Conservation (phyloP, 164 flowering plant genomes). For the Saururus chinensis region DNA sequence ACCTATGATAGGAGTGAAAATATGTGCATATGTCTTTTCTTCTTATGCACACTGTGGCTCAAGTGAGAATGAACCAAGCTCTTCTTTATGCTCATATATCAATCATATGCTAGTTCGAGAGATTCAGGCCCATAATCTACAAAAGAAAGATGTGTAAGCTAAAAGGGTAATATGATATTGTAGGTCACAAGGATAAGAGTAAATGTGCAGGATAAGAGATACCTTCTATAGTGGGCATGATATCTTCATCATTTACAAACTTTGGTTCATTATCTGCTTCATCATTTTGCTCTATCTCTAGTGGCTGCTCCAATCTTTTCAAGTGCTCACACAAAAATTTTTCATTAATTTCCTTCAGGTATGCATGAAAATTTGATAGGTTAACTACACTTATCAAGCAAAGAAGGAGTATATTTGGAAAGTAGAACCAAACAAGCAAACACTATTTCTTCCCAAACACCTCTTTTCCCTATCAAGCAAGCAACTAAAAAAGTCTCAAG, state of each 20-base stretch:
- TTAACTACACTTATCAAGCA: not conserved
- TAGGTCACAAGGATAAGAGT: not conserved
- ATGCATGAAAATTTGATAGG: conserved; percentile 42
- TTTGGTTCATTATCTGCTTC: conserved; percentile 23
- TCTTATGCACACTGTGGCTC: conserved; percentile 75
- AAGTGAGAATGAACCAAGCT: conserved; percentile 93
- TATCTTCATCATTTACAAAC: conserved; percentile 36
- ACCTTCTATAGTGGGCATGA: conserved; percentile 38
- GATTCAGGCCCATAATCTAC: conserved; percentile 40
- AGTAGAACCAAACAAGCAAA: not conserved
- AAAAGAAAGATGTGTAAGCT: conserved; percentile 8
- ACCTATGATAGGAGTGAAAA: no score
- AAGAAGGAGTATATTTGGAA: no score
- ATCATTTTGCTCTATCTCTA: conserved; percentile 23
- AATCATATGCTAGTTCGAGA: conserved; percentile 37
- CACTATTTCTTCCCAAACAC: not conserved
- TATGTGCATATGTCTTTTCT: no score
- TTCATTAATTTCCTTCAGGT: conserved; percentile 82
- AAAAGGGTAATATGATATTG: not conserved
- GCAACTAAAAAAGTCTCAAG: no score
- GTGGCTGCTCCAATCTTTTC: conserved; percentile 58
- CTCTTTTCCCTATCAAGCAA: conserved; percentile 4
- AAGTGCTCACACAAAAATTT: conserved; percentile 67
- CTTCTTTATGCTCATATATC: conserved; percentile 42
- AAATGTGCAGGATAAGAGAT: not conserved